Evolutionary conservation across 2,329 filamentous ascomycete genomes (phyloP).

Genomic region (Pseudogymnoascus sp.): DNA sequence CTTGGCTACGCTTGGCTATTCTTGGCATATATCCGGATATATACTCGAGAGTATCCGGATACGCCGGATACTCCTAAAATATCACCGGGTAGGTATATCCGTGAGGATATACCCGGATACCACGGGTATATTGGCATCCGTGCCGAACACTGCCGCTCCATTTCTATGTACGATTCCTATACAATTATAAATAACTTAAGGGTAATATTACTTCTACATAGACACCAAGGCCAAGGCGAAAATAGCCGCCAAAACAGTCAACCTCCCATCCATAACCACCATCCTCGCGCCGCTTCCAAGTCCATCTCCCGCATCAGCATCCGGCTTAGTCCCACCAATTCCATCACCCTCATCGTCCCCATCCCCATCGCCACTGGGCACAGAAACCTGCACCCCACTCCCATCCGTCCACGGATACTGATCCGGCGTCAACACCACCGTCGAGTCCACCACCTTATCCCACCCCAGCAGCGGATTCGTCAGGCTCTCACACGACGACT

Average conservation of each 20-base stretch:
- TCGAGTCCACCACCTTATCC: background rate
- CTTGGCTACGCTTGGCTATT: too few relatives aligned
- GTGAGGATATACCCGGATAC: too few relatives aligned
- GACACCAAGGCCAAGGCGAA: constrained; percentile 1
- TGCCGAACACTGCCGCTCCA: background rate
- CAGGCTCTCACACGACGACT: background rate
- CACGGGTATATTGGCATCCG: too few relatives aligned
- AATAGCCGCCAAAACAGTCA: background rate
- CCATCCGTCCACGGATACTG: constrained; percentile 6
- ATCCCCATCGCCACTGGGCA: background rate
- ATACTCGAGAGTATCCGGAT: too few relatives aligned
- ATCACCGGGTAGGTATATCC: too few relatives aligned
- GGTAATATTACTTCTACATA: background rate
- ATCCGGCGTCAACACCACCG: background rate
- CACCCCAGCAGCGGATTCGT: background rate
- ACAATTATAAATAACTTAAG: background rate
- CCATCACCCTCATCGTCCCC: background rate
- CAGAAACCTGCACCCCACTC: constrained; percentile 5
- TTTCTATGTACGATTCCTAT: background rate
- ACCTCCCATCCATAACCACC: background rate
- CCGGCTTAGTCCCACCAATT: background rate
- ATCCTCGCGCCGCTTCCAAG: background rate
- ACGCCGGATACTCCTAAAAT: too few relatives aligned
- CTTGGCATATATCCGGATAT: too few relatives aligned
- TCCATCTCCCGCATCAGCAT: background rate